Base-by-base conservation (phyloP, 495 filamentous ascomycete species). In the Lasiosphaeria ovina region DNA sequence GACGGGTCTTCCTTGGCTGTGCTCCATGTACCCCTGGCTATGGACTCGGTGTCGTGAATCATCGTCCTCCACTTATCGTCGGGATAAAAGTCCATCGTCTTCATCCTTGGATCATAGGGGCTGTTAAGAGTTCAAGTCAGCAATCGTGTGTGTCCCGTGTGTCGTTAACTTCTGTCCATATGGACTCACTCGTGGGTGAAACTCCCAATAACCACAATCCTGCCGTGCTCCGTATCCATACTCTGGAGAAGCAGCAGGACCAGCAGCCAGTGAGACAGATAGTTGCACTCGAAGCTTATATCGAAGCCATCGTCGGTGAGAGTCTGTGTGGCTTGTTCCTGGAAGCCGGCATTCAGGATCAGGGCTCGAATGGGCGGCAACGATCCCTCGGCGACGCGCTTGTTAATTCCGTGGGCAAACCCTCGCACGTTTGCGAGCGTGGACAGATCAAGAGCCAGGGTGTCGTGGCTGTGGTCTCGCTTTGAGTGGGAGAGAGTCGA, bases 181-280 rank as follows among this genome's bases (percentile, higher is more conserved):
- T 42, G 1, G 12, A 42, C 8, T 12, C 8, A 12, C 7, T 42
- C 38, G 12, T 42, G 38, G 8, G 12, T 8, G 8, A 7, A 42
- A 12, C 38, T 42, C 8, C 38, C 12, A 12, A 52, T 33, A 6
- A 52, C 50, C 4, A 52, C 24, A 11, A 52, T 33, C 50, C 50
- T 52, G 6, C 50, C 50, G 24, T 6, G n/a, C 12, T 52, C 50
- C 33, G 1, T 52, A 31, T 52, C 50, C 16, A 52, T 5, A 6
- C 50, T 52, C 24, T 52, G 50, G 6, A 52, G 50, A 6, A 52
- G 50, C 10, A 52, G n/a, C 16, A 52, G 6, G 9, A 31, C 33
- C 17, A 52, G 50, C 10, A 52, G 50, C 50, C 50, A 52, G 50
- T 52, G 50, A 31, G 16, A 4, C 6, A 52, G 50, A 12, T 52